Base-by-base conservation (phyloP, 2,329 filamentous ascomycete genomes). In the Paradendryphiella salina region DNA sequence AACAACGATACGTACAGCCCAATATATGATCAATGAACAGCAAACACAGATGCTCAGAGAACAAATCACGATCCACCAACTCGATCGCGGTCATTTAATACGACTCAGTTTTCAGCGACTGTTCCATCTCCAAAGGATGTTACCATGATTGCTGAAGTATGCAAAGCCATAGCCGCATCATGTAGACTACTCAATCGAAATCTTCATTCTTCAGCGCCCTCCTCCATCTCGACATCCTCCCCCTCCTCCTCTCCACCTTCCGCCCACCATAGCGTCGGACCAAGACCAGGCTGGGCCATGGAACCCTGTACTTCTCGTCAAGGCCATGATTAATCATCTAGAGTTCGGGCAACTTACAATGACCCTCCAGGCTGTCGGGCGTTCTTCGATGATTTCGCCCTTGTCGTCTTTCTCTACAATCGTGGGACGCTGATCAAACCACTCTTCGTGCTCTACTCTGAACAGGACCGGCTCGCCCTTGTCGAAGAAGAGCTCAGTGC, bases 381-480 rank as follows among this genome's bases (percentile, higher is more conserved):
- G 84, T 46, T 85, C 81, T 38, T 82, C 81, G 7, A 83, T 79
- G 49, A 88, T 75, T 72, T 29, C 87, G 82, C 38, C 87, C 85
- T 50, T 83, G 32, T 82, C 82, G 11, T 83, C 79, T 57, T 87
- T 78, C 73, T 29, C 87, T 83, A 43, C 86, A 87, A 34, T 86
- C 83, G 75, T 95, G 85, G 93, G 93, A 0, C 88, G 86, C 72
- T 96, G 88, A 70, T 97, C 93, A 54, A 90, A 84, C 91, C 94
- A 99, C 60, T 89, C 84, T 75, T 99, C 94, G 42, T 87, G 83
- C 62, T 95, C 85, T 33, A 97, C 86, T 17, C 90, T 83, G 65
- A 97, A 88, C 33, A 93, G 84, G 21, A 96, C 92, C 64, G 88
- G 85, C 76, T 97, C 94, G 66, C 93, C 87, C 64, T 86, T 87